Conservation (phyloP, 2,329 filamentous ascomycete genomes). For the Xylaria multiplex region DNA sequence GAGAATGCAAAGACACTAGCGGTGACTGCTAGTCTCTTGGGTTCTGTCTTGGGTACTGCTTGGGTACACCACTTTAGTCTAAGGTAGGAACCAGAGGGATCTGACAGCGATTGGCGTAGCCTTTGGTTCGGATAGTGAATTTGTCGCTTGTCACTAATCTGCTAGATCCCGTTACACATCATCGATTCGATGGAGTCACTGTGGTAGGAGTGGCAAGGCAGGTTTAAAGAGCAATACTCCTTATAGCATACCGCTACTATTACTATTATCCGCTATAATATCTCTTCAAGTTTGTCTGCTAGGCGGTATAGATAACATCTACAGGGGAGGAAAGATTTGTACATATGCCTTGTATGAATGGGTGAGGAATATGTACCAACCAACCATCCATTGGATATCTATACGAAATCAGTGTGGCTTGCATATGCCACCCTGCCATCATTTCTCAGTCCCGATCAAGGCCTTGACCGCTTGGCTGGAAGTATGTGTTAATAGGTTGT, state of each 20-base stretch:
- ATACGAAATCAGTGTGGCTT: slow-evolving; percentile 32
- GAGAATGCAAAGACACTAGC: slow-evolving; percentile 19
- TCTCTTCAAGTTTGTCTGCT: not conserved
- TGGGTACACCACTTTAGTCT: slow-evolving; percentile 30
- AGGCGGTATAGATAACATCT: not conserved
- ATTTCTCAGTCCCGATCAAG: slow-evolving; percentile 14
- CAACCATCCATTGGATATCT: slow-evolving; percentile 5
- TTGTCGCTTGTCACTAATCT: slow-evolving; percentile 31
- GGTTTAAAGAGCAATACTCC: slow-evolving; percentile 25
- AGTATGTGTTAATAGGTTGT: slow-evolving; percentile 8
- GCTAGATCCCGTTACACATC: slow-evolving; percentile 34
- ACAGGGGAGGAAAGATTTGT: not conserved
- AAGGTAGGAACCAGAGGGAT: slow-evolving; percentile 36
- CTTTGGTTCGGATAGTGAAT: slow-evolving; percentile 23
- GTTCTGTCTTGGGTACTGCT: slow-evolving; percentile 5
- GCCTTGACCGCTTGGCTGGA: slow-evolving; percentile 21
- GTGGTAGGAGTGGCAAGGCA: slow-evolving; percentile 7
- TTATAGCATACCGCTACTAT: slow-evolving; percentile 2
- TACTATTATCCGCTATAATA: not conserved
- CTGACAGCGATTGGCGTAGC: slow-evolving; percentile 26
- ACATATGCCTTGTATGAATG: slow-evolving; percentile 16
- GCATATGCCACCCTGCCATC: slow-evolving; percentile 29
- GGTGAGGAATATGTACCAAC: slow-evolving; percentile 15
- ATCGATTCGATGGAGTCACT: slow-evolving; percentile 21
- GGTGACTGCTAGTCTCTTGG: slow-evolving; percentile 25